Percentiles rank a stretch among this genome's conserved stretches.
phyloP scores from a whole-genome alignment of 2,329 filamentous ascomycete genomes.

The Cercospora sp. region DNA sequence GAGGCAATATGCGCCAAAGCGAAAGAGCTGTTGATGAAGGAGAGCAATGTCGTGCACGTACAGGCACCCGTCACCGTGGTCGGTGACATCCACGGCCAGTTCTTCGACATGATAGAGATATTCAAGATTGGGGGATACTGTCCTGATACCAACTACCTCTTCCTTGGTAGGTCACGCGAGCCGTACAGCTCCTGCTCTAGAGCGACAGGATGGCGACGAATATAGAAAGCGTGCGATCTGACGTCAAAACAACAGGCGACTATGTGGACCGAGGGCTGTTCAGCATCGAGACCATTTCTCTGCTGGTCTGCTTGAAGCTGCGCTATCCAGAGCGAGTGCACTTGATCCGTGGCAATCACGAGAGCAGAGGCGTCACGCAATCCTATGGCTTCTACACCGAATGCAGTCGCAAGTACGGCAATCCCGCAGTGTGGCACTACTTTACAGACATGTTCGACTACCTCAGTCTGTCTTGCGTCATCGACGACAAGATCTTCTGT shows the following conservation, averaged over 20 bases:
- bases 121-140: constrained; percentile 98
- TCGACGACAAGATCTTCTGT: constrained; percentile 98
- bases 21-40: constrained; percentile 97
- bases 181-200: background rate
- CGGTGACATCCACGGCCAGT: constrained; percentile 97
- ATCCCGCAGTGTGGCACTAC: constrained; percentile 98
- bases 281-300: constrained; percentile 96
- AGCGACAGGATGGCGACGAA: background rate
- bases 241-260: constrained; percentile 61
- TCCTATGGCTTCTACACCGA: constrained; percentile 99
- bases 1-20: constrained; percentile 99
- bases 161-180: constrained; percentile 67
- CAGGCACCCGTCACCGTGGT: constrained; percentile 94
- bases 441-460: constrained; percentile 99
- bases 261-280: constrained; percentile 84
- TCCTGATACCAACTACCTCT: constrained; percentile 97
- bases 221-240: constrained; percentile 2
- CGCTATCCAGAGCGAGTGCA: constrained; percentile 95
- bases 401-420: constrained; percentile 96
- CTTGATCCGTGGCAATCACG: constrained; percentile 95
- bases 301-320: constrained; percentile 94
- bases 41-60: constrained; percentile 99
- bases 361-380: constrained; percentile 95
- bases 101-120: constrained; percentile 98
- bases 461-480: constrained; percentile 91